Conservation (phyloP, 306 rosid species). For the Alnus rubra region DNA sequence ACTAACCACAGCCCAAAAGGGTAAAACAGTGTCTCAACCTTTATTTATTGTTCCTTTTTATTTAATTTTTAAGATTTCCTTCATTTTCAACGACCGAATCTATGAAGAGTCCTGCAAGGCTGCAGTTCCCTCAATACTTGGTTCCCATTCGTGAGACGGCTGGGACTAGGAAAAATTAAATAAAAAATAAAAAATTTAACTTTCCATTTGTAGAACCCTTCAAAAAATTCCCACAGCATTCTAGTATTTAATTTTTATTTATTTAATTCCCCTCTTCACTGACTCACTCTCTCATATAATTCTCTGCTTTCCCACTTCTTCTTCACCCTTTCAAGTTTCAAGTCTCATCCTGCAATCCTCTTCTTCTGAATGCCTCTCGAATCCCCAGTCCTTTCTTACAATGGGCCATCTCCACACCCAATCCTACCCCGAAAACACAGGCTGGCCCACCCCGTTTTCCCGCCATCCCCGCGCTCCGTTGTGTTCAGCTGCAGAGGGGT, state of each 20-base stretch:
- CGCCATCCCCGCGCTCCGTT: slow-evolving; percentile 19
- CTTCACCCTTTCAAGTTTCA: neutral
- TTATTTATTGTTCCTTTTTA: no score
- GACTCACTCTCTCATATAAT: neutral
- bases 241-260: no score
- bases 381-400: slow-evolving; percentile 30
- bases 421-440: neutral
- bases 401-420: slow-evolving; percentile 33
- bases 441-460: neutral
- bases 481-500: slow-evolving; percentile 35
- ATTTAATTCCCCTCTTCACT: neutral
- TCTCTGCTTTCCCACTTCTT: neutral
- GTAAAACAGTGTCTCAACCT: no score
- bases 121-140: no score
- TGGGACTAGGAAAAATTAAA: no score
- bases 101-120: no score
- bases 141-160: no score
- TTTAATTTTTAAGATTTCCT: no score
- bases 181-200: no score
- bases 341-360: slow-evolving; percentile 7
- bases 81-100: no score
- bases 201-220: neutral
- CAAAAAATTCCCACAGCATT: neutral
- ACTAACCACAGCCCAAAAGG: no score
- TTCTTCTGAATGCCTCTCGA: slow-evolving; percentile 66